phyloP scores from a whole-genome alignment of 208 protist genomes.

The Novymonas esmeraldas region DNA sequence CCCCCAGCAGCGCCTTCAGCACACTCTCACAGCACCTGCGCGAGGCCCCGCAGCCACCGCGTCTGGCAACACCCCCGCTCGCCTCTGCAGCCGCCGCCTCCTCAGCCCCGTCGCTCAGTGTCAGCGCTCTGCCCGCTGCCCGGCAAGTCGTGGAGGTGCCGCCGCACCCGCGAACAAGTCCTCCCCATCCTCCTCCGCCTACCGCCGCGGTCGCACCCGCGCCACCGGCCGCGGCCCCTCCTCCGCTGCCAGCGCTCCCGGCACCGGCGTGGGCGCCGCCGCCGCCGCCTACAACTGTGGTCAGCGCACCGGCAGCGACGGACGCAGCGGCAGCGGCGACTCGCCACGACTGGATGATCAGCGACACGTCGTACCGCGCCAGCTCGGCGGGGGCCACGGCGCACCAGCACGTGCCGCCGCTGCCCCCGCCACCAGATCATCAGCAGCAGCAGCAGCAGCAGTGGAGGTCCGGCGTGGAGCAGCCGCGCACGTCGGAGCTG shows the following conservation, averaged over 20 bases:
- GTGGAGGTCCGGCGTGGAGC: conserved; percentile 20
- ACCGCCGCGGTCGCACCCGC: background rate
- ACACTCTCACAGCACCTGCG: conserved; percentile 80
- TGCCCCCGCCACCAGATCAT: conserved; percentile 34
- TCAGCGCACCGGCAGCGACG: background rate
- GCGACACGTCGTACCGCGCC: conserved; percentile 1
- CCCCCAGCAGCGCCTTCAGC: conserved; percentile 73
- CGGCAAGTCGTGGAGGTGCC: too few species aligned
- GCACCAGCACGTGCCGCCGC: conserved; percentile 25
- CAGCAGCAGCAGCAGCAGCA: too few species aligned
- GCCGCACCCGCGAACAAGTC: too few species aligned
- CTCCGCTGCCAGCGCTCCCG: conserved; percentile 22
- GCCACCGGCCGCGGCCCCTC: background rate
- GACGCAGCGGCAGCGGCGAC: background rate
- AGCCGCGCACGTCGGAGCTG: conserved; percentile 59
- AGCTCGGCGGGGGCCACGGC: background rate
- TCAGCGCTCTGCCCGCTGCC: too few species aligned
- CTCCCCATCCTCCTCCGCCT: too few species aligned
- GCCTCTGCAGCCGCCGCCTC: background rate
- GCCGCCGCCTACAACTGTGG: background rate
- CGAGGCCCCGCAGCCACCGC: background rate
- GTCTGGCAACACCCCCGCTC: background rate
- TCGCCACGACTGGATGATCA: conserved; percentile 9
- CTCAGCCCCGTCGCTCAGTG: too few species aligned
- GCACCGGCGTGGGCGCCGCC: conserved; percentile 20